Percentiles rank a stretch among this genome's conserved stretches.
phyloP scores from a whole-genome alignment of 2,329 filamentous ascomycete species.

The Hypoxylon rubiginosum region DNA sequence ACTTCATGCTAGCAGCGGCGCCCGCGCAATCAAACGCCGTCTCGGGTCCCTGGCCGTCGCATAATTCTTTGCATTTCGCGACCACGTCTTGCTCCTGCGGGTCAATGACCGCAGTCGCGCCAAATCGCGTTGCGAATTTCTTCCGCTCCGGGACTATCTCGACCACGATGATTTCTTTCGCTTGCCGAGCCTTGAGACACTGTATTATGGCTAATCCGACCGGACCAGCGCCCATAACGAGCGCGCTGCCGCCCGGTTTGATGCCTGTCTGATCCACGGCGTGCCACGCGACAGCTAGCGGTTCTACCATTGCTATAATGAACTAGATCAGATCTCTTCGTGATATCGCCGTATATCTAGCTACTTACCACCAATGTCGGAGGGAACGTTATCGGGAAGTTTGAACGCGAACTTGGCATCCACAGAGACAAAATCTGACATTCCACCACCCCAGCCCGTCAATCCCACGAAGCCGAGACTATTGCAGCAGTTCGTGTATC shows the following conservation, averaged over 20 bases:
- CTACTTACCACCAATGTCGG: slow-evolving; percentile 60
- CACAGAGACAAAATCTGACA: slow-evolving; percentile 68
- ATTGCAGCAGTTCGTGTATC: slow-evolving; percentile 70
- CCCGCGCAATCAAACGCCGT: slow-evolving; percentile 74
- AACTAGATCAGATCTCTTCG: not conserved
- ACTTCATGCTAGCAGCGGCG: slow-evolving; percentile 63
- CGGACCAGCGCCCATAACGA: slow-evolving; percentile 73
- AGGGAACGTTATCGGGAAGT: slow-evolving; percentile 64
- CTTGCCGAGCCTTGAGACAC: slow-evolving; percentile 67
- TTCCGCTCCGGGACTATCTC: slow-evolving; percentile 67
- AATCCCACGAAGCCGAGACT: slow-evolving; percentile 57
- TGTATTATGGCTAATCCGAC: slow-evolving; percentile 73
- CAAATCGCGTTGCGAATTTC: slow-evolving; percentile 65
- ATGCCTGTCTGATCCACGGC: slow-evolving; percentile 66
- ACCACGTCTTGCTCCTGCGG: slow-evolving; percentile 65
- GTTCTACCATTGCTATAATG: slow-evolving; percentile 68
- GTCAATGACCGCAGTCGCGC: slow-evolving; percentile 68
- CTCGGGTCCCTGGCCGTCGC: slow-evolving; percentile 64
- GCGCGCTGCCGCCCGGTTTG: slow-evolving; percentile 59
- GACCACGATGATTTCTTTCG: slow-evolving; percentile 68
- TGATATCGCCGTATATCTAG: not conserved
- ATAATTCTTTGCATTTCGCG: slow-evolving; percentile 60
- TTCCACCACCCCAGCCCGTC: slow-evolving; percentile 64
- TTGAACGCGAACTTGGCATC: slow-evolving; percentile 62
- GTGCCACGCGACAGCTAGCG: slow-evolving; percentile 75